Percentiles rank a stretch among this genome's conserved stretches.
phyloP scores from a whole-genome alignment of 768 basidiomycete species.

The Rhizopogon roseolus region DNA sequence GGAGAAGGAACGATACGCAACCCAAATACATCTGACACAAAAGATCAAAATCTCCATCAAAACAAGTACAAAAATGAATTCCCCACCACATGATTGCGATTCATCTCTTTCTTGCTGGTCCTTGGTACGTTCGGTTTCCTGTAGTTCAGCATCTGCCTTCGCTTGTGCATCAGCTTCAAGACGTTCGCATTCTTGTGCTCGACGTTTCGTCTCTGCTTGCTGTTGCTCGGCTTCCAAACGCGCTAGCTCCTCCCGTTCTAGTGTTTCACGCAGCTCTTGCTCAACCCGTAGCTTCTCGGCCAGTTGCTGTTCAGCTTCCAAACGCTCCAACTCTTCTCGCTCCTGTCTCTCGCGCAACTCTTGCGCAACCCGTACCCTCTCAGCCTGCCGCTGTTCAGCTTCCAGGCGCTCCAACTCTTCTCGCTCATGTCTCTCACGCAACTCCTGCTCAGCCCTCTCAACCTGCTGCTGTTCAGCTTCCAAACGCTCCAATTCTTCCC shows the following conservation, averaged over 20 bases:
- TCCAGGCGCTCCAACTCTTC: slow-evolving; percentile 8
- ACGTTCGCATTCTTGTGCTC: slow-evolving; percentile 1
- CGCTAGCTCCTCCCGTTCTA: background rate
- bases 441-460: slow-evolving; percentile 17
- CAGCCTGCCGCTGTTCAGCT: background rate
- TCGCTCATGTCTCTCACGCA: slow-evolving; percentile 14
- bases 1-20: slow-evolving; percentile 32
- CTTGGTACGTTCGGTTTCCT: background rate
- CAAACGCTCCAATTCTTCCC: slow-evolving; percentile 25
- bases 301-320: slow-evolving; percentile 9
- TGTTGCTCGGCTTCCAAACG: no score
- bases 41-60: slow-evolving; percentile 1
- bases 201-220: slow-evolving; percentile 1
- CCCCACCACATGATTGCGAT: slow-evolving; percentile 14
- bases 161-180: slow-evolving; percentile 1
- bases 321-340: background rate
- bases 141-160: background rate
- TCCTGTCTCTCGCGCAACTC: background rate
- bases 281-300: background rate
- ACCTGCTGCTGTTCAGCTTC: background rate
- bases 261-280: background rate
- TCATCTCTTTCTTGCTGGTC: slow-evolving; percentile 1
- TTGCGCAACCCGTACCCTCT: slow-evolving; percentile 1
- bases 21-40: slow-evolving; percentile 54
- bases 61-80: background rate